Base-by-base conservation (phyloP, 176 grass and related monocot genomes). In the Oryza rufipogon region DNA sequence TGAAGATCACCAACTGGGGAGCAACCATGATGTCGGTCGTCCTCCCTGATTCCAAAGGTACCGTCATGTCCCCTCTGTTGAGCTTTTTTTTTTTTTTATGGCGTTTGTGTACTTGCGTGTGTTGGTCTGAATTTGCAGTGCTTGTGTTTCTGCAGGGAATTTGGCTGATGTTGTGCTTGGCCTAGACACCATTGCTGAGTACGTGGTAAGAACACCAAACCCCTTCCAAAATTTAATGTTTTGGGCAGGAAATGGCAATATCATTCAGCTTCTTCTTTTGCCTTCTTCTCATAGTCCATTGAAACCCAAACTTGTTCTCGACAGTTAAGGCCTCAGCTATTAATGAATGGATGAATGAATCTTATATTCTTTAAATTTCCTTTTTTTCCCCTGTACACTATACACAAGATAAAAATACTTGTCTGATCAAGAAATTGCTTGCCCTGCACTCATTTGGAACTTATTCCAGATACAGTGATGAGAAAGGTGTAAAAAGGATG, bases 91-190 rank as follows among this genome's bases (percentile, higher is more conserved):
- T 4, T 4, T 9, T 11, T 34, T 25, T 4, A 17, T 13, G 54
- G 15, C 42, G 15, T 4, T 73, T 71, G 0, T 11, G 6, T 68
- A 1, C 38, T 39, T 39, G 38, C 1, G 32, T 36, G 38, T 20
- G 28, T 22, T 11, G 54, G 15, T 12, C 2, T 23, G 28, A 13
- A 58, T 54, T 70, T 44, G 11, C 16, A 2, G 33, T 6, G 9
- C n/a, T 34, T 39, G 38, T 66, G 7, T 71, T 89, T 70, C 63
- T 77, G 46, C 79, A 97, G 95, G 95, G 64, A 88, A 91, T 80
- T 70, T 93, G 82, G 88, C 78, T 12, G 95, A 98, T 83, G 87
- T 95, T 78, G 92, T 95, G 44, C 91, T 95, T 58, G 95, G 95
- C 41, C 88, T 63, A 63, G 92, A 98, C 80, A 85, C 90, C 32